phyloP scores from a whole-genome alignment of 768 basidiomycete genomes.

The Leccinum subtestaceum region DNA sequence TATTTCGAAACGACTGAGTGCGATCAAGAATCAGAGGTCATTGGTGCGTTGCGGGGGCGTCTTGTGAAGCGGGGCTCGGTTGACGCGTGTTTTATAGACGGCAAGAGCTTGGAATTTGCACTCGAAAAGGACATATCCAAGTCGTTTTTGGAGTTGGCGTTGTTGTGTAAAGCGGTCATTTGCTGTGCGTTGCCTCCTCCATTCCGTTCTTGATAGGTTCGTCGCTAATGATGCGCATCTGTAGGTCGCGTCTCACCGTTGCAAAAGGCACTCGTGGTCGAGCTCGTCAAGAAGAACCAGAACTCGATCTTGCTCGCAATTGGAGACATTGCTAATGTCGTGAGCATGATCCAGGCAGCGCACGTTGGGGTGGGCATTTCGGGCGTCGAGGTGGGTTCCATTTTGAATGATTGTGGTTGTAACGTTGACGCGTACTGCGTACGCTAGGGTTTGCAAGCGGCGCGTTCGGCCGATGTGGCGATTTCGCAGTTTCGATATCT shows the following conservation, averaged over 20 bases:
- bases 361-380: constrained; percentile 98
- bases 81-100: constrained; percentile 53
- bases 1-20: constrained; percentile 81
- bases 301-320: constrained; percentile 94
- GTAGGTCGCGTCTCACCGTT: constrained; percentile 91
- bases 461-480: constrained; percentile 93
- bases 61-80: neutral
- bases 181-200: constrained; percentile 58
- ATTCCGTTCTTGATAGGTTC: neutral
- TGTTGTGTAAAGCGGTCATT: constrained; percentile 98
- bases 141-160: constrained; percentile 88
- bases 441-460: constrained; percentile 89
- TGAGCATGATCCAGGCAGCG: constrained; percentile 98
- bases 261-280: constrained; percentile 96
- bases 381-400: constrained; percentile 76
- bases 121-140: constrained; percentile 91
- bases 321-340: constrained; percentile 97
- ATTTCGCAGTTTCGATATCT: constrained; percentile 97
- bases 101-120: constrained; percentile 90
- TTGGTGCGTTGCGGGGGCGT: constrained; percentile 54
- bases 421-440: neutral
- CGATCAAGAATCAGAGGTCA: constrained; percentile 94
- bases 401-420: neutral
- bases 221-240: neutral
- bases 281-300: constrained; percentile 95